Percentiles rank a stretch among this genome's conserved stretches.
Conservation (phyloP, 2,329 filamentous ascomycete species). For the Rhynchosporium graminicola region DNA sequence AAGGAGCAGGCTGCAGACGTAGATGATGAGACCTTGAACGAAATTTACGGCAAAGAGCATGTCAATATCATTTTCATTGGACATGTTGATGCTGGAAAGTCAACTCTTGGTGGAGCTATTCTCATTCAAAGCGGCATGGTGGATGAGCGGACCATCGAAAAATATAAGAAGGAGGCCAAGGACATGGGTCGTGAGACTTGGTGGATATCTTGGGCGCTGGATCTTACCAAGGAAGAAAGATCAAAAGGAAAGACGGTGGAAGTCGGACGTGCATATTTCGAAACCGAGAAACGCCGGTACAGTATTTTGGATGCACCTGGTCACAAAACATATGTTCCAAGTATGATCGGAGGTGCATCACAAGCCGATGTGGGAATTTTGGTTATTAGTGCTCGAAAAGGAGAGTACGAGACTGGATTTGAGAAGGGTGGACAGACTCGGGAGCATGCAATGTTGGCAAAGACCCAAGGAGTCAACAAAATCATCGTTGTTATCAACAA, state of each 20-base stretch:
- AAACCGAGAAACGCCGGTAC: slow-evolving; percentile 94
- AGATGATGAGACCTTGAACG: slow-evolving; percentile 82
- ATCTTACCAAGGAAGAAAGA: slow-evolving; percentile 95
- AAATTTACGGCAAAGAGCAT: slow-evolving; percentile 92
- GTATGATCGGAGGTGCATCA: slow-evolving; percentile 95
- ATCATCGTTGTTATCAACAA: slow-evolving; percentile 95
- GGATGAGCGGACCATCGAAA: slow-evolving; percentile 97
- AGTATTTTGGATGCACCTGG: slow-evolving; percentile 95
- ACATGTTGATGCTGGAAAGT: slow-evolving; percentile 98
- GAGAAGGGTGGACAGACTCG: slow-evolving; percentile 95
- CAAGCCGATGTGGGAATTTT: slow-evolving; percentile 93
- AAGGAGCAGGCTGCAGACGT: slow-evolving; percentile 70
- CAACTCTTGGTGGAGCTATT: slow-evolving; percentile 90
- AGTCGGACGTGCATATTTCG: slow-evolving; percentile 93
- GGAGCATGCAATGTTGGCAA: slow-evolving; percentile 96
- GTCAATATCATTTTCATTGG: slow-evolving; percentile 98
- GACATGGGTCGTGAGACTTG: slow-evolving; percentile 95
- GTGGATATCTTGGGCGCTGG: slow-evolving; percentile 98
- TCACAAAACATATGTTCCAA: slow-evolving; percentile 97
- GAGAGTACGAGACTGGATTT: slow-evolving; percentile 98
- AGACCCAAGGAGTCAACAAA: slow-evolving; percentile 98
- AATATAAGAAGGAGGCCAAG: slow-evolving; percentile 96
- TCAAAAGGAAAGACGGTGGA: slow-evolving; percentile 98
- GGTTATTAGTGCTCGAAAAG: slow-evolving; percentile 94
- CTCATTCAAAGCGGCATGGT: slow-evolving; percentile 96